These are phyloP conservation scores for Trematosphaeria pertusa DNA, from an alignment of 2,329 filamentous ascomycete genomes.

Conservation along the genomic window DNA sequence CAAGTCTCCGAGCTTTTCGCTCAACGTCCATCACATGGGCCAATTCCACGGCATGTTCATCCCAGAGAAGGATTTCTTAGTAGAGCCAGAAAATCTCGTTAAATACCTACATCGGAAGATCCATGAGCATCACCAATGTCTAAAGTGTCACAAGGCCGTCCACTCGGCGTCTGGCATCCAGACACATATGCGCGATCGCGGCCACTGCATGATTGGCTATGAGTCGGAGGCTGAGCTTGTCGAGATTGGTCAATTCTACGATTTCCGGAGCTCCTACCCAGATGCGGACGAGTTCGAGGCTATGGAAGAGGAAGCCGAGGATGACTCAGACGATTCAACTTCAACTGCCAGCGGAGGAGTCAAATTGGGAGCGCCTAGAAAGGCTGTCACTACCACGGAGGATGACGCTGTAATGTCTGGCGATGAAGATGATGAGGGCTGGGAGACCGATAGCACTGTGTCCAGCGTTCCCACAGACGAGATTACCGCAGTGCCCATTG, in stretches of 20 bases:
- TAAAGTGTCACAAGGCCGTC: slow-evolving; percentile 86
- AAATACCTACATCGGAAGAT: slow-evolving; percentile 81
- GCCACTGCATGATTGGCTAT: slow-evolving; percentile 96
- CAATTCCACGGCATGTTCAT: slow-evolving; percentile 95
- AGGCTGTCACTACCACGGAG: slow-evolving; percentile 49
- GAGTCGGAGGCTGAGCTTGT: slow-evolving; percentile 87
- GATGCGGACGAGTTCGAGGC: slow-evolving; percentile 72
- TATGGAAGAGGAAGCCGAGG: slow-evolving; percentile 47
- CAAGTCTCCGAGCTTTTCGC: slow-evolving; percentile 73
- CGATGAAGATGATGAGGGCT: slow-evolving; percentile 77
- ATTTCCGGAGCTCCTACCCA: slow-evolving; percentile 94
- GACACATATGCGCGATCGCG: slow-evolving; percentile 96
- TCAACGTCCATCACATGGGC: slow-evolving; percentile 89
- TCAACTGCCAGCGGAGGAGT: slow-evolving; percentile 63
- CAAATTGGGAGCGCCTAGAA: slow-evolving; percentile 71
- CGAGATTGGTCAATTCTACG: slow-evolving; percentile 95
- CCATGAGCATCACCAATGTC: slow-evolving; percentile 78
- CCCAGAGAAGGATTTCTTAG: slow-evolving; percentile 84
- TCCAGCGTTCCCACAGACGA: slow-evolving; percentile 89
- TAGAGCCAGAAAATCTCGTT: slow-evolving; percentile 82
- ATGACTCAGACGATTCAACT: slow-evolving; percentile 55
- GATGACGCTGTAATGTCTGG: slow-evolving; percentile 53
- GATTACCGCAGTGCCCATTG: slow-evolving; percentile 78
- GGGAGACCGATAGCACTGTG: slow-evolving; percentile 91
- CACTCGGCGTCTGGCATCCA: slow-evolving; percentile 81